Conservation (phyloP, 1,284 basidiomycete species). For the Malassezia globosa region DNA sequence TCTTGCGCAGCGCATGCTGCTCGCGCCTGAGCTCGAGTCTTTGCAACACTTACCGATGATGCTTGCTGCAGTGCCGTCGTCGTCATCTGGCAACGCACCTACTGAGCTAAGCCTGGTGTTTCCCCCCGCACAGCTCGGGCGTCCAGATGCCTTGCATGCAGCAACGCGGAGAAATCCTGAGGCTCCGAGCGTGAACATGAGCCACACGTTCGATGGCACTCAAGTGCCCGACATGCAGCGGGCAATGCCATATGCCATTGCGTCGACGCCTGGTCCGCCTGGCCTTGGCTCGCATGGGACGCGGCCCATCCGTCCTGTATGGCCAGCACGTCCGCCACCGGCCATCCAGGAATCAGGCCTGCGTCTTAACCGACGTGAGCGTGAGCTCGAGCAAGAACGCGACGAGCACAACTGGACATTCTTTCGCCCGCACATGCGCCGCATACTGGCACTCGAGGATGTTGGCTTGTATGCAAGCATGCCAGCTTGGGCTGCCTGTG, state of each 20-base stretch:
- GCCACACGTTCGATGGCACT: slow-evolving; percentile 8
- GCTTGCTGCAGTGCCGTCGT: neutral
- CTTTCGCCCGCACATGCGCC: slow-evolving; percentile 25
- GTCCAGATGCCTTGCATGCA: slow-evolving; percentile 22
- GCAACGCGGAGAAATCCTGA: slow-evolving; percentile 1
- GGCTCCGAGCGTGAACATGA: slow-evolving; percentile 12
- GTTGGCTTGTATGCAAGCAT: slow-evolving; percentile 17
- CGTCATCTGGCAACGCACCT: neutral
- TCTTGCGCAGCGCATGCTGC: slow-evolving; percentile 21
- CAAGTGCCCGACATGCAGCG: slow-evolving; percentile 4
- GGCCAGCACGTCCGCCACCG: slow-evolving; percentile 20
- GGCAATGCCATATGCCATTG: slow-evolving; percentile 4
- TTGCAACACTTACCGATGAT: slow-evolving; percentile 18
- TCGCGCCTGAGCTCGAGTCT: slow-evolving; percentile 29
- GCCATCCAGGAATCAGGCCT: slow-evolving; percentile 25
- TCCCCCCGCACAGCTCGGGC: slow-evolving; percentile 6
- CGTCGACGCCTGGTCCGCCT: neutral
- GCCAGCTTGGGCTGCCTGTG: slow-evolving; percentile 12
- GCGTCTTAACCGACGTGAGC: slow-evolving; percentile 28
- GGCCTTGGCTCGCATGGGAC: slow-evolving; percentile 1
- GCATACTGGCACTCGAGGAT: slow-evolving; percentile 26
- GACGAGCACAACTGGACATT: slow-evolving; percentile 34
- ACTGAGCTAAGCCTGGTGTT: slow-evolving; percentile 11
- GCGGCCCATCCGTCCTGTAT: neutral
- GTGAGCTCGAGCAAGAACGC: slow-evolving; percentile 31